A percentile compares a stretch with the other conserved stretches of the same genome.
Conservation (phyloP, 2,329 filamentous ascomycete genomes). For the Magnaporthiopsis poae region DNA sequence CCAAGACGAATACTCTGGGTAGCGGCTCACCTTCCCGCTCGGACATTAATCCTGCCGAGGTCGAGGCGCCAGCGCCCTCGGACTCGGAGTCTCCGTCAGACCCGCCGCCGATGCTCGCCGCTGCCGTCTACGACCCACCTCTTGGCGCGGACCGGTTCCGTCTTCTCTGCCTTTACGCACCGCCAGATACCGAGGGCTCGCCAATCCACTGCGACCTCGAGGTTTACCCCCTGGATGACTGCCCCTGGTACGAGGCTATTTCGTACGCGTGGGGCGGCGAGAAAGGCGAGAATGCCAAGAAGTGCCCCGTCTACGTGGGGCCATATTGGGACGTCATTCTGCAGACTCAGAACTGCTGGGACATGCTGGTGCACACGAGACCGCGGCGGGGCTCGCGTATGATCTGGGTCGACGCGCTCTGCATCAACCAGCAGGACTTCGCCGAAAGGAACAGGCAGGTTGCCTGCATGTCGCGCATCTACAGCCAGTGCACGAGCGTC, state of each 20-base stretch:
- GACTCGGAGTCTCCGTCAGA: no score
- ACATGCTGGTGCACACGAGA: conserved; percentile 15
- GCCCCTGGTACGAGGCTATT: conserved; percentile 1
- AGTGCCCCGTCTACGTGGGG: conserved; percentile 18
- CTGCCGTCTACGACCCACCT: background rate
- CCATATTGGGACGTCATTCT: conserved; percentile 20
- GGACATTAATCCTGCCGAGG: background rate
- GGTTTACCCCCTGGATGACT: conserved; percentile 1
- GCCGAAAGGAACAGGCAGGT: conserved; percentile 16
- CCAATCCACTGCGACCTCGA: background rate
- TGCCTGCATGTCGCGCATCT: conserved; percentile 16
- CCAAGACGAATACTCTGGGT: no score
- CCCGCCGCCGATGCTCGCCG: background rate
- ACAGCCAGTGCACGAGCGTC: conserved; percentile 5
- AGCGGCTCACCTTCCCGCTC: background rate
- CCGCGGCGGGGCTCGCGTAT: conserved; percentile 9
- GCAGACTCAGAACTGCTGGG: conserved; percentile 20
- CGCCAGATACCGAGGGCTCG: background rate
- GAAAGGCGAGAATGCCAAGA: conserved; percentile 14
- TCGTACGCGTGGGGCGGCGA: conserved; percentile 15
- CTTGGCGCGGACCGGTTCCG: background rate
- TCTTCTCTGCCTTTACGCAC: background rate
- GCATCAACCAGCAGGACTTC: conserved; percentile 16
- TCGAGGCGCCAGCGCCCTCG: no score
- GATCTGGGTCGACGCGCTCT: conserved; percentile 15